These are phyloP conservation scores for Schizochytrium sp. DNA, from an alignment of 108 stramenopile genomes.

Conservation along the genomic window DNA sequence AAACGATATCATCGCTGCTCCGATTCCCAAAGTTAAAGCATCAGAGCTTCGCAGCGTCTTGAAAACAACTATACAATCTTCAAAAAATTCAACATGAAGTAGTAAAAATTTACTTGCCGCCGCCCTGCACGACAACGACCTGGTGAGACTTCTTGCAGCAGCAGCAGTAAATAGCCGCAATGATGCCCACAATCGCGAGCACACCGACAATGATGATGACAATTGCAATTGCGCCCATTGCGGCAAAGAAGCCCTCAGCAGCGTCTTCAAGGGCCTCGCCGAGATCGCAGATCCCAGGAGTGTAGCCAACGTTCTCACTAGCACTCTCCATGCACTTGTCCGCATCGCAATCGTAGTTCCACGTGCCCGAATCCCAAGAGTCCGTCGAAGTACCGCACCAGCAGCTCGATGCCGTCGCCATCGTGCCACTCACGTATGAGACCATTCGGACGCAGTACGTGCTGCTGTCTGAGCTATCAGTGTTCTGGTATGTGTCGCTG, in stretches of 20 bases:
- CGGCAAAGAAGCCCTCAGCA: not conserved
- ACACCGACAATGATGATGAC: not conserved
- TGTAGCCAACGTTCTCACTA: not conserved
- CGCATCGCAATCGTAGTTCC: not conserved
- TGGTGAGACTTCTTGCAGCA: not conserved
- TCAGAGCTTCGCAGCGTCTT: too few relatives aligned
- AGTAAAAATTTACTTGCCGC: not conserved
- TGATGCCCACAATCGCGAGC: not conserved
- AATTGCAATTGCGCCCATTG: not conserved
- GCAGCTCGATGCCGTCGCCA: not conserved
- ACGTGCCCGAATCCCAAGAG: not conserved
- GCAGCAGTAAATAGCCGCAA: not conserved
- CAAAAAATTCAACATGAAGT: not conserved
- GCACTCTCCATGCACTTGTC: not conserved
- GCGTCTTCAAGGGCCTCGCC: not conserved
- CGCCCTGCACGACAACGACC: not conserved
- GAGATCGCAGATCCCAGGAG: not conserved
- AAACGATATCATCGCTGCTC: too few relatives aligned
- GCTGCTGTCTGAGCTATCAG: not conserved
- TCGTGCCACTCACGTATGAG: not conserved
- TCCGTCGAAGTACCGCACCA: not conserved
- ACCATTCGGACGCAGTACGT: not conserved
- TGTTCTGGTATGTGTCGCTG: not conserved
- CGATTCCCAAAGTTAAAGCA: too few relatives aligned
- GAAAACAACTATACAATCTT: too few relatives aligned